Conservation (phyloP, 768 basidiomycete species). For the Termitomyces sp. region DNA sequence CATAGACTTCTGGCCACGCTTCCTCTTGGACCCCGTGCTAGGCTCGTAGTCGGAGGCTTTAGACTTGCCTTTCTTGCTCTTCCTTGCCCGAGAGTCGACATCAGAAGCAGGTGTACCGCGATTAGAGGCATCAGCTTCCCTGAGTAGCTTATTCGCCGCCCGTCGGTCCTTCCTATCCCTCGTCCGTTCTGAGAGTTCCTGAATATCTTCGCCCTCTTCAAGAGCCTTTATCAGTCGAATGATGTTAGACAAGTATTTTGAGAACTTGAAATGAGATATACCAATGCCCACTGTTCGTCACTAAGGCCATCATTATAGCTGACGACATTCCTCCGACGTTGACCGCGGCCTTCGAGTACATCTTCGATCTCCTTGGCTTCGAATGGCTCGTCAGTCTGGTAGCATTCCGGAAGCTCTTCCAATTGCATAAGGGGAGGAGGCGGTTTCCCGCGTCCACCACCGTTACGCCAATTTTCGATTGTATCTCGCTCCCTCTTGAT, state of each 20-base stretch:
- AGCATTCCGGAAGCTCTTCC: constrained; percentile 90
- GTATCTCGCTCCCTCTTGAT: constrained; percentile 68
- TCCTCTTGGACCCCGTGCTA: constrained; percentile 63
- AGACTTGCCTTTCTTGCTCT: constrained; percentile 61
- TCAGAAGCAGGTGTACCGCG: constrained; percentile 66
- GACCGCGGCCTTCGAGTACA: constrained; percentile 77
- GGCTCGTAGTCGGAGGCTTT: constrained; percentile 50
- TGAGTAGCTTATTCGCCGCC: constrained; percentile 52
- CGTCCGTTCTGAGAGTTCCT: constrained; percentile 65
- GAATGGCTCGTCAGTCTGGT: constrained; percentile 81
- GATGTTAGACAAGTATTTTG: background rate
- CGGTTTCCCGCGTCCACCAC: constrained; percentile 74
- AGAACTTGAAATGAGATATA: constrained; percentile 27
- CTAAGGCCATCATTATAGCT: constrained; percentile 92
- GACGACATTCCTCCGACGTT: constrained; percentile 78
- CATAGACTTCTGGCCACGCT: constrained; percentile 69
- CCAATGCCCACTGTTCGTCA: constrained; percentile 92
- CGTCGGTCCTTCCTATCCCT: constrained; percentile 66
- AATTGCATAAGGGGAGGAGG: constrained; percentile 77
- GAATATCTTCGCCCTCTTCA: constrained; percentile 78
- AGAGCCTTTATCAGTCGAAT: constrained; percentile 45
- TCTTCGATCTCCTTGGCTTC: constrained; percentile 59
- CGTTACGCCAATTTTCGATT: constrained; percentile 62
- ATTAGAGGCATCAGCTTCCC: constrained; percentile 57
- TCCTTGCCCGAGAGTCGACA: constrained; percentile 49